Conservation (phyloP, 495 filamentous ascomycete genomes). For the Lineolata rhizophorae region DNA sequence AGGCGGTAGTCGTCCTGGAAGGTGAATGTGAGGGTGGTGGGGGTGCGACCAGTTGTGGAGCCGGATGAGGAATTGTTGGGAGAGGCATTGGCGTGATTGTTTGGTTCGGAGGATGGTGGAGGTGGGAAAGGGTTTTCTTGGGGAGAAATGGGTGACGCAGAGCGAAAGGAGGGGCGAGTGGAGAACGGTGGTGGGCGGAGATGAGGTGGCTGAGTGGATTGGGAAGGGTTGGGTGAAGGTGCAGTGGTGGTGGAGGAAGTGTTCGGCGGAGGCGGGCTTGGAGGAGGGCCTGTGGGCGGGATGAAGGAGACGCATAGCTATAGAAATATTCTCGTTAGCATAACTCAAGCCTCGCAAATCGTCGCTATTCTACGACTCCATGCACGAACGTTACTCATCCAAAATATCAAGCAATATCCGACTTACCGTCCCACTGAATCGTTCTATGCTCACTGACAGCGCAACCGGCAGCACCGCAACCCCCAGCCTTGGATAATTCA, state of each 20-base stretch:
- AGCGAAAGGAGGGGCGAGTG: too few species aligned
- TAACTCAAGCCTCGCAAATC: too few species aligned
- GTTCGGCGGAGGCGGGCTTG: conserved; percentile 8
- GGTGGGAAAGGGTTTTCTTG: conserved; percentile 6
- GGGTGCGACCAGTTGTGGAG: too few species aligned
- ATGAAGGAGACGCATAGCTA: conserved; percentile 73
- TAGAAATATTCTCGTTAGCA: conserved; percentile 3
- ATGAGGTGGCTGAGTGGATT: conserved; percentile 7
- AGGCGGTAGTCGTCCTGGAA: conserved; percentile 92
- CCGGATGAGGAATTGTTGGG: too few species aligned
- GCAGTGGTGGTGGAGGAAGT: conserved; percentile 6
- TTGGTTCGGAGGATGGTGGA: conserved; percentile 6
- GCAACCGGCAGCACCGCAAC: conserved; percentile 88
- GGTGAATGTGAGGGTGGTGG: conserved; percentile 78
- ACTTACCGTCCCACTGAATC: conserved; percentile 63
- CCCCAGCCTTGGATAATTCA: conserved; percentile 80
- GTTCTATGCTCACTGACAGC: conserved; percentile 69
- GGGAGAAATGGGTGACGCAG: too few species aligned
- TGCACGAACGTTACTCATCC: too few species aligned
- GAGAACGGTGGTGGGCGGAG: too few species aligned
- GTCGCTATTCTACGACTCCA: too few species aligned
- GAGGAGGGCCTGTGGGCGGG: conserved; percentile 22
- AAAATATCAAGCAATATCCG: too few species aligned
- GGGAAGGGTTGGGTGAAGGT: conserved; percentile 3
- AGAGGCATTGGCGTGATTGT: too few species aligned